phyloP scores from a whole-genome alignment of 2,329 filamentous ascomycete genomes.

The Neoarthrinium moseri region DNA sequence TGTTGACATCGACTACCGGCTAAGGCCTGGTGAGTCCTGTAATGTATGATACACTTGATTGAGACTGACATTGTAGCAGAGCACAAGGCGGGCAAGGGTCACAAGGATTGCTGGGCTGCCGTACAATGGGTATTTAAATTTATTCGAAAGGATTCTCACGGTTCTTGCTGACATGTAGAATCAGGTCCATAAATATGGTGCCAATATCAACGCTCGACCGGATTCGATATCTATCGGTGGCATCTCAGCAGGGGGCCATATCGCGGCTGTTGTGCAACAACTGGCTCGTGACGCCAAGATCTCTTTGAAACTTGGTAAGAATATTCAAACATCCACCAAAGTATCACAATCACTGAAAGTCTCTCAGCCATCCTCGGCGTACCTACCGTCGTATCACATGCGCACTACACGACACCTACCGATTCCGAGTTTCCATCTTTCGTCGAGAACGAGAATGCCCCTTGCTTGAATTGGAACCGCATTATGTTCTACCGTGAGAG shows the following conservation, averaged over 20 bases:
- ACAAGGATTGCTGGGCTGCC: constrained; percentile 6
- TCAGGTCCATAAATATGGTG: background rate
- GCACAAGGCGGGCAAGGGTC: constrained; percentile 2
- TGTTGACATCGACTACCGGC: constrained; percentile 4
- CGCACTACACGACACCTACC: background rate
- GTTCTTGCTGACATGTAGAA: background rate
- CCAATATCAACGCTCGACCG: background rate
- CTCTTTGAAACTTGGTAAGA: background rate
- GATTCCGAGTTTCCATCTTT: constrained; percentile 7
- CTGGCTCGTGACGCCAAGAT: background rate
- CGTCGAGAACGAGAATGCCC: constrained; percentile 7
- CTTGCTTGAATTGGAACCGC: constrained; percentile 6
- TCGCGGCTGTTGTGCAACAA: constrained; percentile 6
- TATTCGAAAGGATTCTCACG: background rate
- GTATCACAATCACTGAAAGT: background rate
- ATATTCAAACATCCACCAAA: background rate
- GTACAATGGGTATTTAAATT: constrained; percentile 3
- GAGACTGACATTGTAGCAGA: background rate
- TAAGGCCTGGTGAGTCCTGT: constrained; percentile 6
- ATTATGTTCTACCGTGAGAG: constrained; percentile 7
- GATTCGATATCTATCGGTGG: constrained; percentile 9
- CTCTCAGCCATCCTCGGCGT: constrained; percentile 3
- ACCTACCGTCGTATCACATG: background rate
- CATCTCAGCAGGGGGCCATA: constrained; percentile 6
- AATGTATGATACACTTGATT: background rate